A percentile compares a stretch with the other conserved stretches of the same genome.
Conservation (phyloP, 805 yeast genomes). For the Priceomyces melissophilus region DNA sequence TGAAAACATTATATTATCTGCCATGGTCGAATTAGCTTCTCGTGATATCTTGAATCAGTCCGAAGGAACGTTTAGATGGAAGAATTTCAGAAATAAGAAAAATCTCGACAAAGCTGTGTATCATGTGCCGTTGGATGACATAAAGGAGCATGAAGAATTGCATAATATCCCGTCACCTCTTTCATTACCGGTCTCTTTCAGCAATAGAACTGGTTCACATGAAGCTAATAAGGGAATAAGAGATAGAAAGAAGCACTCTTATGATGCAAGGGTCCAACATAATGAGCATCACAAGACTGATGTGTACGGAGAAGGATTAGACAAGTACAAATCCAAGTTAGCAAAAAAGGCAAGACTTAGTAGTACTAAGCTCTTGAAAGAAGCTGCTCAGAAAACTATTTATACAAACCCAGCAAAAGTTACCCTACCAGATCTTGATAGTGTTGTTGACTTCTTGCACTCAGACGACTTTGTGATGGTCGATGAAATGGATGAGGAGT, state of each 20-base stretch:
- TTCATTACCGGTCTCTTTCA: constrained; percentile 60
- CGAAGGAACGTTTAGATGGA: constrained; percentile 50
- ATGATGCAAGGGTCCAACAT: constrained; percentile 76
- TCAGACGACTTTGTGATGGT: constrained; percentile 38
- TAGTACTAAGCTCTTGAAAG: constrained; percentile 53
- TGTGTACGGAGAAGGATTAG: constrained; percentile 74
- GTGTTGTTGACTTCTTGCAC: constrained; percentile 53
- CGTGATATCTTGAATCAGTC: constrained; percentile 56
- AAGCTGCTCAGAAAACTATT: constrained; percentile 52
- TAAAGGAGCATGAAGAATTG: constrained; percentile 21
- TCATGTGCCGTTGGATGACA: constrained; percentile 22
- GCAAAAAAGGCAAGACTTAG: constrained; percentile 50
- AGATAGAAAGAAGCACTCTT: constrained; percentile 75
- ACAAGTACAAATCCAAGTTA: constrained; percentile 49
- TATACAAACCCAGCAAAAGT: constrained; percentile 25
- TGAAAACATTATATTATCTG: constrained; percentile 44
- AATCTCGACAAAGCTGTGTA: constrained; percentile 12
- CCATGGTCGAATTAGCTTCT: constrained; percentile 73
- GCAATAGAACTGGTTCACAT: constrained; percentile 73
- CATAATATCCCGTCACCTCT: constrained; percentile 28
- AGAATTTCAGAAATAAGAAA: constrained; percentile 21
- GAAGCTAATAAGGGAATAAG: constrained; percentile 80
- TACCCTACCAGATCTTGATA: constrained; percentile 56
- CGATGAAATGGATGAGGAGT: constrained; percentile 35
- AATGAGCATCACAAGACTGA: constrained; percentile 64